A percentile compares a stretch with the other conserved stretches of the same genome.
Evolutionary conservation across 2,329 filamentous ascomycete genomes (phyloP).

Genomic region (Paraconiothyrium sp.): DNA sequence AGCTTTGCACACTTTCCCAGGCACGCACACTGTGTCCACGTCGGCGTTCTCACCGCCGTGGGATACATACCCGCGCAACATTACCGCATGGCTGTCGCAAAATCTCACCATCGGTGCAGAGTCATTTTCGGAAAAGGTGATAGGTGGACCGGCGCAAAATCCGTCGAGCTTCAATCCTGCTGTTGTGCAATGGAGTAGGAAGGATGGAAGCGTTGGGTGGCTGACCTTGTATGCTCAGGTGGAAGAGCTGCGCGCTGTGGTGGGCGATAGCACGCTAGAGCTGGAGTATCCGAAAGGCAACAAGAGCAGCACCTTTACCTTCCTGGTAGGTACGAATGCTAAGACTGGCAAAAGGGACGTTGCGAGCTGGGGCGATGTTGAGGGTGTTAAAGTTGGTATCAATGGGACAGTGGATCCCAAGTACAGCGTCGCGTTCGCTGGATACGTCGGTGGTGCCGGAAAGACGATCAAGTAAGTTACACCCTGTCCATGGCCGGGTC

Average conservation of each 20-base stretch:
- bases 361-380: conserved; percentile 58
- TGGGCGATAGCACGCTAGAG: conserved; percentile 50
- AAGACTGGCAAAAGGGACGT: conserved; percentile 56
- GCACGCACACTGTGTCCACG: conserved; percentile 62
- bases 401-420: conserved; percentile 56
- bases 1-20: conserved; percentile 59
- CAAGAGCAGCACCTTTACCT: conserved; percentile 59
- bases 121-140: conserved; percentile 64
- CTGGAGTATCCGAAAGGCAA: conserved; percentile 66
- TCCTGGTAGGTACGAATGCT: conserved; percentile 60
- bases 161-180: conserved; percentile 66
- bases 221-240: conserved; percentile 42
- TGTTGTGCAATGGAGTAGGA: conserved; percentile 65
- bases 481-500: not conserved
- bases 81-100: conserved; percentile 66
- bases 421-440: conserved; percentile 57
- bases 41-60: conserved; percentile 68
- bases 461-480: conserved; percentile 48
- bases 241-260: conserved; percentile 32
- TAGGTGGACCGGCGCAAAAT: conserved; percentile 65
- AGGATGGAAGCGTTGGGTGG: conserved; percentile 42
- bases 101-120: conserved; percentile 69
- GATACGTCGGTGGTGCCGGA: conserved; percentile 51
- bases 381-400: conserved; percentile 58
- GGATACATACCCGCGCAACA: conserved; percentile 66